phyloP scores from a whole-genome alignment of 2,329 filamentous ascomycete genomes.

The Pyricularia sp. region DNA sequence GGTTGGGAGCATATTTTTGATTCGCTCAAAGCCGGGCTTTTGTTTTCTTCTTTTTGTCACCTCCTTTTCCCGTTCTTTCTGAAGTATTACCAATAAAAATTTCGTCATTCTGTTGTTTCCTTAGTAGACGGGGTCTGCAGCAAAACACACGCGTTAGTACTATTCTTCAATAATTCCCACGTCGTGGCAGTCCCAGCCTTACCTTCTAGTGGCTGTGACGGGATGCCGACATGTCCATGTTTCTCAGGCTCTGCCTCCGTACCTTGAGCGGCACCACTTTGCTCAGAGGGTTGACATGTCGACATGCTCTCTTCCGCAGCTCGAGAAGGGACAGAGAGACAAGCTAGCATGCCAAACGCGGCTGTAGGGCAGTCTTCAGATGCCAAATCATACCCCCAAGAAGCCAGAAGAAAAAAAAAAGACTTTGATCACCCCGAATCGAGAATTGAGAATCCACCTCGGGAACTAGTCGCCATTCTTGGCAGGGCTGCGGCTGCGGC shows the following conservation, averaged over 20 bases:
- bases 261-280: not conserved
- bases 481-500: constrained; percentile 33
- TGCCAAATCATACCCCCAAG: not conserved
- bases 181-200: not conserved
- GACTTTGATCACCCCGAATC: not conserved
- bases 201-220: not conserved
- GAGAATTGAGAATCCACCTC: not conserved
- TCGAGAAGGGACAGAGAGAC: not conserved
- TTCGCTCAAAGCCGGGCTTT: too few relatives aligned
- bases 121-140: not conserved
- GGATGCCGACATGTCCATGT: constrained; percentile 5
- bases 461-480: constrained; percentile 1
- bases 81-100: not conserved
- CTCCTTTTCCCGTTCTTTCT: too few relatives aligned
- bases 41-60: too few relatives aligned
- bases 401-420: not conserved
- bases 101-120: not conserved
- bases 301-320: not conserved
- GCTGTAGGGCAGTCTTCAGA: not conserved
- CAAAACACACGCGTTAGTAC: not conserved
- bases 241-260: not conserved
- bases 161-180: not conserved
- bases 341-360: not conserved
- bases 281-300: not conserved
- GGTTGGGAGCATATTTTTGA: too few relatives aligned